These are phyloP conservation scores for Garcia nutans DNA, from an alignment of 345 rosid genomes.

Conservation along the genomic window DNA sequence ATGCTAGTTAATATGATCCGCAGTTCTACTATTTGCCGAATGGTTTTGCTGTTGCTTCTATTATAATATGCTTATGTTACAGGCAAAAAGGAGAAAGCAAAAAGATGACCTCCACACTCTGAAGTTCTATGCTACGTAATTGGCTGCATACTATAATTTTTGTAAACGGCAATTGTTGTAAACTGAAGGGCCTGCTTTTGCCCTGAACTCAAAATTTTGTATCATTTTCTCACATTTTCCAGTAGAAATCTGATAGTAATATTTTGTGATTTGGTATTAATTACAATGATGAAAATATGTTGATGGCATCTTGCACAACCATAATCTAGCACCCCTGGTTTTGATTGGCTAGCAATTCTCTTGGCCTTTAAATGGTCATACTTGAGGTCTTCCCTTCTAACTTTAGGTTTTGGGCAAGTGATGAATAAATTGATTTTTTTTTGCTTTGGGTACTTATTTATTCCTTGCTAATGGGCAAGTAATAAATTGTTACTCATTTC, in stretches of 20 bases:
- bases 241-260: neutral
- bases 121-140: neutral
- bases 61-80: neutral
- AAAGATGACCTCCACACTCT: neutral
- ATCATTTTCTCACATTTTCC: neutral
- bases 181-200: neutral
- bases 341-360: too few relatives aligned
- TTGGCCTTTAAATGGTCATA: too few relatives aligned
- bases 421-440: too few relatives aligned
- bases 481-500: too few relatives aligned
- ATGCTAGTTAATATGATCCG: neutral
- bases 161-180: neutral
- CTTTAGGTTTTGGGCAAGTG: neutral
- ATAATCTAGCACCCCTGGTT: neutral
- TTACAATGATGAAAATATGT: neutral
- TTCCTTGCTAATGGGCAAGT: too few relatives aligned
- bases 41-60: neutral
- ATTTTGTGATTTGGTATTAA: neutral
- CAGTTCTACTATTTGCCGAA: neutral
- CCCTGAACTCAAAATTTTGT: neutral
- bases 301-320: neutral
- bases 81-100: neutral
- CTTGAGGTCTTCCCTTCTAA: neutral
- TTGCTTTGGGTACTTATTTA: too few relatives aligned
- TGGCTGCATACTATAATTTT: neutral